Conservation (phyloP, 225 moss, liverwort and hornwort genomes). For the Thuidium tamariscinum region DNA sequence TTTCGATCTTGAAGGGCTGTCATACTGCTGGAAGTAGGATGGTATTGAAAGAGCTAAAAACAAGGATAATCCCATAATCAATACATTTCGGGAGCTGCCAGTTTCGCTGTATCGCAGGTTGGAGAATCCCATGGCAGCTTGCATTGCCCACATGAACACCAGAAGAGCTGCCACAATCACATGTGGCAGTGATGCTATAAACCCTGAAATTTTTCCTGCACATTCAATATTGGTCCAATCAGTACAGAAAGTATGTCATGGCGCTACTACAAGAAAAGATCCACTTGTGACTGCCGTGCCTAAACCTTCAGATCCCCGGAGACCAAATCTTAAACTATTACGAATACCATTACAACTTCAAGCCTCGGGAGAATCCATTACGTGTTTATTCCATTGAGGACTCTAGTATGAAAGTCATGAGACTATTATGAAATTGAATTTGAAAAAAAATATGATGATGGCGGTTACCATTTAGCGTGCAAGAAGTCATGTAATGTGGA, state of each 20-base stretch:
- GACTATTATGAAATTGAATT: not conserved
- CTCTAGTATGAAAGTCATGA: not conserved
- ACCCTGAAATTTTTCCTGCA: conserved; percentile 75
- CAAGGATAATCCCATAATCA: conserved; percentile 75
- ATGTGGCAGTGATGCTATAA: conserved; percentile 67
- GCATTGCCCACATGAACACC: conserved; percentile 87
- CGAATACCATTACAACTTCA: not conserved
- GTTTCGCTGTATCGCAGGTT: conserved; percentile 84
- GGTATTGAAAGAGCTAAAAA: conserved; percentile 71
- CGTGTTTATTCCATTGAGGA: not conserved
- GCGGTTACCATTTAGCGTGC: not conserved
- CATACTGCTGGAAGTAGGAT: conserved; percentile 80
- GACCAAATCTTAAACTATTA: not conserved
- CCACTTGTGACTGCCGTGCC: not conserved
- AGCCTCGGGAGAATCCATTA: not conserved
- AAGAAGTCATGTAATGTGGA: not conserved
- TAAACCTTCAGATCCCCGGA: not conserved
- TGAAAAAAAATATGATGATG: not conserved
- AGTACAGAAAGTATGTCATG: not conserved
- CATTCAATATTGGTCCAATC: not conserved
- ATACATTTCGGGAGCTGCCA: conserved; percentile 76
- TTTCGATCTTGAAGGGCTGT: not conserved
- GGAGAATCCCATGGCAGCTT: conserved; percentile 71
- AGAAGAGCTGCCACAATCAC: conserved; percentile 76
- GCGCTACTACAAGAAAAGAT: not conserved